Base-by-base conservation (phyloP, 768 basidiomycete species). In the Amanita molliuscula region DNA sequence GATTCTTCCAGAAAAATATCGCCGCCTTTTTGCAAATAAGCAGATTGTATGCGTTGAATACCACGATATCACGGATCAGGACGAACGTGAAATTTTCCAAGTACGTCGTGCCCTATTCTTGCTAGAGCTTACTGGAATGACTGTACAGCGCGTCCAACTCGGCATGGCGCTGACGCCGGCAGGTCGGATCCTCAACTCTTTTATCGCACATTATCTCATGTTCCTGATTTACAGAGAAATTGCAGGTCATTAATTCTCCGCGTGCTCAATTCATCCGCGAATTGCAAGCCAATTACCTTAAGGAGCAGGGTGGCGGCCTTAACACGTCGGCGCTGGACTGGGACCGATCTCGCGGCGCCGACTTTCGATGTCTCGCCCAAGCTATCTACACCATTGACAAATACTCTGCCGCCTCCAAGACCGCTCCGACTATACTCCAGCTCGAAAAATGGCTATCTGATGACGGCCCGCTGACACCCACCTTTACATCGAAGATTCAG, bases 1-100 rank as follows among this genome's bases (percentile, higher is more conserved):
- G 21, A 47, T 75, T 1, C 66, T 87, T 0, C 82, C 82, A 0
- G 72, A 73, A 0, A 74, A 69, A 46, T 81, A 79, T 56, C 72
- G 67, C 48, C 77, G 73, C 11, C 34, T 79, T 1, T 89, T 89
- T 54, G 67, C 75, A 15, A 82, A 79, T 56, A 89, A 89, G 61
- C 84, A 86, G 54, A 74, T 91, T 16, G 81, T 85, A 1, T 90
- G 88, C 55, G 77, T 88, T n/a, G 88, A 90, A 59, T 90, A 84
- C 54, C 67, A 73, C 50, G 77, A 79, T 37, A 68, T 85, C 6
- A 65, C 67, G 0, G 79, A 79, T 45, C 56, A 62, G 3, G 74
- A 78, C 25, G 82, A 85, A 55, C 70, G 83, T 18, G 82, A 84
- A 54, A 78, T 85, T 15, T 85, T 85, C 66, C 82, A 85, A 70